Base-by-base conservation (phyloP, 2,329 filamentous ascomycete species). In the Fusarium sp. region DNA sequence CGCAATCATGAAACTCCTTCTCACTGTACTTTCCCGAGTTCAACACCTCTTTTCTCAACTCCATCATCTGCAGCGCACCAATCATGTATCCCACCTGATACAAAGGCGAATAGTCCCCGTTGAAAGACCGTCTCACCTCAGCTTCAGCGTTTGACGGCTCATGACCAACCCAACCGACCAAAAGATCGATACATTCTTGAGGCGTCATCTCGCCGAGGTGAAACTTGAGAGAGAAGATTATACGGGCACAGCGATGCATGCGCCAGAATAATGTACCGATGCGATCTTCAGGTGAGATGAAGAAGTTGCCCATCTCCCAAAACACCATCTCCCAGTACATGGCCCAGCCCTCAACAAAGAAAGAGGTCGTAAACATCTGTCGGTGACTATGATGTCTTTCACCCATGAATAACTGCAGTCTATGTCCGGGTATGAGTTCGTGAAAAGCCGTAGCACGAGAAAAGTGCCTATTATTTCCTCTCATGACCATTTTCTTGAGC, bases 81-180 rank as follows among this genome's bases (percentile, higher is more conserved):
- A 91, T 80, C 85, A 91, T 87, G 76, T 91, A 91, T 0, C 86
- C 89, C 0, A 87, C 87, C 78, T 91, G 89, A 71, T 91, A 91
- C 8, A 91, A 76, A 2, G 90, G 89, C 1, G 84, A 81, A 77
- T 91, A 91, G 17, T 88, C 85, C 2, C 88, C 89, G 68, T 85
- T 86, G 35, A 91, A 84, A 15, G 87, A 89, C 30, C 90, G 80
- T 17, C 89, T 83, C 1, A 91, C 89, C 78, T 91, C 90, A 1
- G 88, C 90, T 77, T 91, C 89, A 0, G 90, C 90, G 4, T 87
- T 90, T 1, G 86, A 85, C 8, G 87, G 82, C 80, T 91, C 89
- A 74, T 91, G 90, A 1, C 89, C 89, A 0, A 90, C 89, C 78
- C 84, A 84, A 30, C 88, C 79, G 0, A 91, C 88, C 2, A 91